Conservation (phyloP, 257 asterid species). For the Solanum paucissectum region DNA sequence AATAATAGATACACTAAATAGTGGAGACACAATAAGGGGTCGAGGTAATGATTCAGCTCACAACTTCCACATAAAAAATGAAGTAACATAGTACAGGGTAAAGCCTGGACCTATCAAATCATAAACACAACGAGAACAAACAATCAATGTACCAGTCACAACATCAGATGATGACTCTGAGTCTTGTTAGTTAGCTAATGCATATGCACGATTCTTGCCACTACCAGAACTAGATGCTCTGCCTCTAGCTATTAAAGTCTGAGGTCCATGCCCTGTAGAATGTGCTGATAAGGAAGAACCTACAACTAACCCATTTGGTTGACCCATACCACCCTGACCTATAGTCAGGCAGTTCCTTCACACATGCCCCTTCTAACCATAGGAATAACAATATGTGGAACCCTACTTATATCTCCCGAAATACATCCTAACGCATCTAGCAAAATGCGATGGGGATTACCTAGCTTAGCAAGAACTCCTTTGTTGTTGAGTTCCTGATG, state of each 20-base stretch:
- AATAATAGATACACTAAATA: neutral
- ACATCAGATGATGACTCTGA: neutral
- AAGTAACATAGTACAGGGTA: too few relatives aligned
- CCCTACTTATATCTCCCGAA: neutral
- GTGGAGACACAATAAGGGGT: neutral
- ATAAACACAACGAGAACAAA: too few relatives aligned
- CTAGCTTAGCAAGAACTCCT: neutral
- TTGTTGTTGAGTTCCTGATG: neutral
- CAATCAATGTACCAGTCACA: neutral
- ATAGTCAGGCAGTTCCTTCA: neutral
- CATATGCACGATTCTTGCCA: neutral
- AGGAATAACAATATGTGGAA: too few relatives aligned
- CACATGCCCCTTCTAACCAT: neutral
- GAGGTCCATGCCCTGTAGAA: neutral
- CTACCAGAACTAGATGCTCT: neutral
- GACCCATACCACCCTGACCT: neutral
- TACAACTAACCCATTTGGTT: neutral
- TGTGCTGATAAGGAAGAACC: neutral
- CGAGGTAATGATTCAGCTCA: too few relatives aligned
- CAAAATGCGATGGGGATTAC: neutral
- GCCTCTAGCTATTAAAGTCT: fast-evolving
- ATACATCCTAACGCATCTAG: fast-evolving
- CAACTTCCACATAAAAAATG: too few relatives aligned
- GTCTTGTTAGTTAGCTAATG: neutral
- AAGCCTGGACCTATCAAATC: too few relatives aligned